Evolutionary conservation across 1,284 basidiomycete species (phyloP).

Genomic region (Papiliotrema flavescens): DNA sequence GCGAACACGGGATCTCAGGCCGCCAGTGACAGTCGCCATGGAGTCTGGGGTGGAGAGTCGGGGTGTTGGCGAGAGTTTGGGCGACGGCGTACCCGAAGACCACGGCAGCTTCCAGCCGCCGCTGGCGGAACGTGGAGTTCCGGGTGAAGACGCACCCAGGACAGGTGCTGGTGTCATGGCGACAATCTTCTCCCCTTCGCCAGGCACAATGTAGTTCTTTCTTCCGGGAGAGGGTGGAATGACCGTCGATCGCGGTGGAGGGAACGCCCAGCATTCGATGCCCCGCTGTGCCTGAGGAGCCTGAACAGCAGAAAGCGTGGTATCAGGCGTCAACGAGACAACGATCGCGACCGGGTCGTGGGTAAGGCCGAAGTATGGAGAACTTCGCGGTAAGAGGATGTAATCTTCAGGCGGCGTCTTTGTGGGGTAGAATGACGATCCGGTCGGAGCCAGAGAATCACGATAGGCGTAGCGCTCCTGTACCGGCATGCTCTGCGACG

Average conservation of each 20-base stretch:
- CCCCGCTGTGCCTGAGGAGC: conserved; percentile 38
- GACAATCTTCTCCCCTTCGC: conserved; percentile 42
- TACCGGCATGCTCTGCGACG: conserved; percentile 52
- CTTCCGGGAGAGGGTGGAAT: conserved; percentile 39
- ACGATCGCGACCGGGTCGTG: conserved; percentile 69
- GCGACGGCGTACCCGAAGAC: conserved; percentile 20
- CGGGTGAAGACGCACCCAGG: conserved; percentile 6
- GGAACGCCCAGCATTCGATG: conserved; percentile 51
- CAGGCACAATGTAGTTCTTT: conserved; percentile 42
- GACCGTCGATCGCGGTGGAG: conserved; percentile 44
- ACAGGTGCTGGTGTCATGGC: conserved; percentile 42
- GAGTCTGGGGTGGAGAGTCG: conserved; percentile 29
- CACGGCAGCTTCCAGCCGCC: conserved; percentile 44
- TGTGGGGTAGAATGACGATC: conserved; percentile 62
- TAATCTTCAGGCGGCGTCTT: conserved; percentile 70
- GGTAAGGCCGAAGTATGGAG: conserved; percentile 65
- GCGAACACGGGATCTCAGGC: not conserved
- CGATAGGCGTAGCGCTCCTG: conserved; percentile 63
- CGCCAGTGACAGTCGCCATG: conserved; percentile 4
- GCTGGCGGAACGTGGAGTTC: conserved; percentile 15
- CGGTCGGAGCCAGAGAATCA: conserved; percentile 58
- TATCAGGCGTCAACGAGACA: conserved; percentile 47
- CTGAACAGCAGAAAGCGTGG: conserved; percentile 29
- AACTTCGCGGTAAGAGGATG: conserved; percentile 65
- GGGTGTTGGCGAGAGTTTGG: conserved; percentile 10